Base-by-base conservation (phyloP, 768 basidiomycete genomes). In the Lactarius vividus region DNA sequence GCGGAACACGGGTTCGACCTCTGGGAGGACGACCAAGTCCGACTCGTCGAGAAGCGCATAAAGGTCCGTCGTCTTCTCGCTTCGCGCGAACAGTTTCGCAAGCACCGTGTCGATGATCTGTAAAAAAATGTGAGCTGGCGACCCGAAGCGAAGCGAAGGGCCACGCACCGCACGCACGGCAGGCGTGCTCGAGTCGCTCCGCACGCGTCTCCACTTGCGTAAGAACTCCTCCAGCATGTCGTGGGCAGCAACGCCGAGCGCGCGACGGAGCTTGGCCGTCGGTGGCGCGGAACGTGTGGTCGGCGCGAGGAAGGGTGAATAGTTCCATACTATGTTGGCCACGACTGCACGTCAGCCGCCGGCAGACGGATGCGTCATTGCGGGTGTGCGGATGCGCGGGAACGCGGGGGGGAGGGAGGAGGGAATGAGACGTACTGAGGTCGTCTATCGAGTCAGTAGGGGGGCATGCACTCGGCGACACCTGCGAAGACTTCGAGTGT, bases 261-360 rank as follows among this genome's bases (percentile, higher is more conserved):
- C 83, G 63, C 81, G 83, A 57, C 84, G 79, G 63, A 95, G 80
- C 72, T 89, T 89, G 23, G 83, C 82, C 2, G 92, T 86, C 3
- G 89, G 83, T 16, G 88, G 86, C 7, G 92, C 88, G 26, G 82
- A 79, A 31, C 82, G 83, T 3, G 88, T 87, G 71, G 85, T 81
- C 23, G 87, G 90, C 29, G 85, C 76, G 71, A 96, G 83, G 77
- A 95, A 89, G 18, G 94, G 94, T 53, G 91, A 91, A 75, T 96
- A 95, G 74, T 95, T 94, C 81, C 85, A 84, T 82, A 93, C 91
- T 91, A 96, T 80, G 83, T 94, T 92, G 72, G 81, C 84, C 77
- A 84, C 84, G 84, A 95, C 94, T 95, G 80, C 73, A 78, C 67
- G 80, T 89, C 85, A 91, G 88, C 86, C 84, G 84, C 81, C 83